Percentiles rank a stretch among this genome's conserved stretches.
These are phyloP conservation scores for Populus nigra DNA, from an alignment of 345 rosid species.

Conservation along the genomic window DNA sequence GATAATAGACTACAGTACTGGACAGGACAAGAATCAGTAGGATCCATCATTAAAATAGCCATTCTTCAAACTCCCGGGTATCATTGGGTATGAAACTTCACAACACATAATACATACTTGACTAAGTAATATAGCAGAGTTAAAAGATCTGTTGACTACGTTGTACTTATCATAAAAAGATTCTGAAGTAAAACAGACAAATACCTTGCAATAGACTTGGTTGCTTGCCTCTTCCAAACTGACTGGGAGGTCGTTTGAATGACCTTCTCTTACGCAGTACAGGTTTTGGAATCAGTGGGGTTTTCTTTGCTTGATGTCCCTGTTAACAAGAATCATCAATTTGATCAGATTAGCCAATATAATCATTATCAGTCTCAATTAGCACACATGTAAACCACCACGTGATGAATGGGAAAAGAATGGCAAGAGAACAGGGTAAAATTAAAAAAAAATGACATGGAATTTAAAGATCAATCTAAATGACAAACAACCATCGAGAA, in stretches of 20 bases:
- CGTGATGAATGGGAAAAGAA: neutral
- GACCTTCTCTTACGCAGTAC: constrained; percentile 73
- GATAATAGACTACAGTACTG: neutral
- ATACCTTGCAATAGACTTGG: constrained; percentile 53
- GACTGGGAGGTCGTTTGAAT: constrained; percentile 67
- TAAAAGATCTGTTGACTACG: neutral
- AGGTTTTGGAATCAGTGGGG: constrained; percentile 55
- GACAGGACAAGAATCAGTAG: neutral
- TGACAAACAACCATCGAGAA: neutral
- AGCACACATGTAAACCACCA: neutral
- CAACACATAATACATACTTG: neutral
- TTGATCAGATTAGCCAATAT: neutral
- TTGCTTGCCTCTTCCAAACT: constrained; percentile 71
- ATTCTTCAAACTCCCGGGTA: neutral
- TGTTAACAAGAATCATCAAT: constrained; percentile 29
- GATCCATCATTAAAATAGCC: neutral
- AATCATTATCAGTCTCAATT: neutral
- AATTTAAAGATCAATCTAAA: neutral
- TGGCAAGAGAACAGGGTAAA: neutral
- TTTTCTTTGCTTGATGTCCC: constrained; percentile 61
- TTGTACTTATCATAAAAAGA: neutral
- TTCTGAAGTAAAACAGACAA: constrained; percentile 4
- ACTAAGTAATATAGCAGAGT: neutral
- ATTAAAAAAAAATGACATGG: neutral
- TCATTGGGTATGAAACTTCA: neutral